These are phyloP conservation scores for Orbilia ellipsospora DNA, from an alignment of 2,329 filamentous ascomycete species.

Conservation along the genomic window DNA sequence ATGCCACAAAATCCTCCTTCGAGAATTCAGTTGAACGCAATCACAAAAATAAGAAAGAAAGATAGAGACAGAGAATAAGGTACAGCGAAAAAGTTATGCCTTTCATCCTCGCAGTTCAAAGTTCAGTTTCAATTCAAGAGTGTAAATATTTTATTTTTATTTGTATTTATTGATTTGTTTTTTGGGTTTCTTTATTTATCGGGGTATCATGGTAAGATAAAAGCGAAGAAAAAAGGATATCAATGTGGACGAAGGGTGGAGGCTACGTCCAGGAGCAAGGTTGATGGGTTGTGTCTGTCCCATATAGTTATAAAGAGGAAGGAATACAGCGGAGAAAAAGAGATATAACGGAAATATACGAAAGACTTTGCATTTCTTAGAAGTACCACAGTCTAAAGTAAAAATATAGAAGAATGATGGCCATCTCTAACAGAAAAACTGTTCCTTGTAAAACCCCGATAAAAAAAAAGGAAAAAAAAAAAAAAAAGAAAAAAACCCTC, in stretches of 20 bases:
- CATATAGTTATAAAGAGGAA: background rate
- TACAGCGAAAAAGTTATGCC: too few species aligned
- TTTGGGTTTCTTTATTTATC: background rate
- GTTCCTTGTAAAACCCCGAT: slow-evolving; percentile 20
- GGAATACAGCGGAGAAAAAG: background rate
- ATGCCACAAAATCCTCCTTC: too few species aligned
- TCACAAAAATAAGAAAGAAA: too few species aligned
- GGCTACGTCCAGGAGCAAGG: slow-evolving; percentile 39
- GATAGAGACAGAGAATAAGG: too few species aligned
- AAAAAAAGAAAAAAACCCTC: background rate
- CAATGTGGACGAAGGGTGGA: slow-evolving; percentile 40
- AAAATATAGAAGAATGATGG: slow-evolving; percentile 47
- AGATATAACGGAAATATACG: slow-evolving; percentile 44
- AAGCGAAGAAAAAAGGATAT: slow-evolving; percentile 3
- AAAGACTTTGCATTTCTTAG: slow-evolving; percentile 50
- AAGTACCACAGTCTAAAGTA: slow-evolving; percentile 44
- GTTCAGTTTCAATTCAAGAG: too few species aligned
- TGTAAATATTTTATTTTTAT: too few species aligned
- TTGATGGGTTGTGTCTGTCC: background rate
- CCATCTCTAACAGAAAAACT: slow-evolving; percentile 38
- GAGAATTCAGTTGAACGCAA: too few species aligned
- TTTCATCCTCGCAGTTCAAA: too few species aligned
- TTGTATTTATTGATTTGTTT: background rate
- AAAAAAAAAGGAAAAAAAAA: slow-evolving; percentile 36
- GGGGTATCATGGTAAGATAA: slow-evolving; percentile 30